These are phyloP conservation scores for Pseudomonodictys pantanalensis DNA, from an alignment of 495 filamentous ascomycete genomes.

Conservation along the genomic window DNA sequence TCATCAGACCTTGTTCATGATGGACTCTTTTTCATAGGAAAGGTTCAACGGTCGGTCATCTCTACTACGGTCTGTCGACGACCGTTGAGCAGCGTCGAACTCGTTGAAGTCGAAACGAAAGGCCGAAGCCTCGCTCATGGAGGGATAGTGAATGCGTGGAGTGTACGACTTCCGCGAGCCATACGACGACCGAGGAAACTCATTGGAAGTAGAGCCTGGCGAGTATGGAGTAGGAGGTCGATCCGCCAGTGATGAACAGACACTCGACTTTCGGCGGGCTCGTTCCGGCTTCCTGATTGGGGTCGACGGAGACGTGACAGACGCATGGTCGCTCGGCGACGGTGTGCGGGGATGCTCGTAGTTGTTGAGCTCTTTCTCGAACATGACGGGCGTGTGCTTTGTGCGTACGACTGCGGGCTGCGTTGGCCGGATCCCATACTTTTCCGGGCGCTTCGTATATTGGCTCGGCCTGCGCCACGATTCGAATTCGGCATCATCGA, in stretches of 20 bases:
- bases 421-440: conserved; percentile 29
- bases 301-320: conserved; percentile 13
- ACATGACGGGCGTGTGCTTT: conserved; percentile 18
- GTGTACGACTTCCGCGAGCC: conserved; percentile 6
- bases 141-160: conserved; percentile 26
- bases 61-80: neutral
- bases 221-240: conserved; percentile 34
- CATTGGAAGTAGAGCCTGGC: conserved; percentile 6
- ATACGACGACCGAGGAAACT: conserved; percentile 11
- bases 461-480: conserved; percentile 33
- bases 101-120: conserved; percentile 28
- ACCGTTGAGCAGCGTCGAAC: conserved; percentile 2
- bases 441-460: conserved; percentile 26
- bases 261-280: conserved; percentile 27
- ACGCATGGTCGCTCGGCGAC: neutral
- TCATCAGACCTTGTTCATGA: conserved; percentile 8
- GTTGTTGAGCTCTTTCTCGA: conserved; percentile 24
- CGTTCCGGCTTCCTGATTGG: conserved; percentile 23
- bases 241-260: conserved; percentile 29
- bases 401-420: conserved; percentile 22
- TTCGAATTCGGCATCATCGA: conserved; percentile 36
- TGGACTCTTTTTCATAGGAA: conserved; percentile 4
- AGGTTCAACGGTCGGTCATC: conserved; percentile 11
- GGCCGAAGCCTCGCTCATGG: conserved; percentile 28
- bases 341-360: conserved; percentile 21